Percentiles rank a stretch among this genome's conserved stretches.
phyloP scores from a whole-genome alignment of 768 basidiomycete species.

The Nidularia pulvinata region DNA sequence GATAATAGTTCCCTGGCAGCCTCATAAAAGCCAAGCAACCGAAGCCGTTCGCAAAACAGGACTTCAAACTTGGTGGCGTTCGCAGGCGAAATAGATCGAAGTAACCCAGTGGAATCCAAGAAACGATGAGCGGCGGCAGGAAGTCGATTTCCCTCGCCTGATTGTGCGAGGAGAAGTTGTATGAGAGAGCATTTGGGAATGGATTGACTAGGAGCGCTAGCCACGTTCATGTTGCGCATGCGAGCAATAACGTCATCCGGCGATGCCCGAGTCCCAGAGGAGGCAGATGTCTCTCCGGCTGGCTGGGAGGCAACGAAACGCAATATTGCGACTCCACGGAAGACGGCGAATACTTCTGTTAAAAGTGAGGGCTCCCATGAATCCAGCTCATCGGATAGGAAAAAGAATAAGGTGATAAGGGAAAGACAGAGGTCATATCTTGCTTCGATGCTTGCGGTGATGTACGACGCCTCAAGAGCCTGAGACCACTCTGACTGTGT shows the following conservation, averaged over 20 bases:
- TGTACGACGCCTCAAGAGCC: constrained; percentile 63
- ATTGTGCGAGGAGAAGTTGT: constrained; percentile 58
- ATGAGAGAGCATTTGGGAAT: constrained; percentile 61
- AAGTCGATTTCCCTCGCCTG: constrained; percentile 44
- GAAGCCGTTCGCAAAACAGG: constrained; percentile 68
- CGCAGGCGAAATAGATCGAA: constrained; percentile 70
- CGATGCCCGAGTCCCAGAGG: constrained; percentile 19
- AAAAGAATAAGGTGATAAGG: constrained; percentile 67
- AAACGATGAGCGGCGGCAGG: constrained; percentile 69
- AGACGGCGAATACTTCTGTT: constrained; percentile 78
- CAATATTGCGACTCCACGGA: constrained; percentile 75
- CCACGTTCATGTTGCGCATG: constrained; percentile 77
- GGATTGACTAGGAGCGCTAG: constrained; percentile 41
- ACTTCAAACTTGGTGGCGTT: constrained; percentile 70
- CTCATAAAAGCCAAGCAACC: constrained; percentile 60
- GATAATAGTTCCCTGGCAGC: constrained; percentile 65
- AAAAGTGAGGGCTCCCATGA: constrained; percentile 65
- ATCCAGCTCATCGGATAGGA: constrained; percentile 62
- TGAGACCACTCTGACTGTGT: constrained; percentile 61
- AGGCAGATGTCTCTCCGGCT: constrained; percentile 21
- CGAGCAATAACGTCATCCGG: constrained; percentile 67
- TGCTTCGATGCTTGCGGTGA: constrained; percentile 60
- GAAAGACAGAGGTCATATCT: constrained; percentile 76
- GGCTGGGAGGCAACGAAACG: constrained; percentile 62
- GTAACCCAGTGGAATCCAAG: constrained; percentile 63